Percentiles rank a stretch among this genome's conserved stretches.
Evolutionary conservation across 768 basidiomycete genomes (phyloP).

Genomic region (Panaeolus papilionaceus): DNA sequence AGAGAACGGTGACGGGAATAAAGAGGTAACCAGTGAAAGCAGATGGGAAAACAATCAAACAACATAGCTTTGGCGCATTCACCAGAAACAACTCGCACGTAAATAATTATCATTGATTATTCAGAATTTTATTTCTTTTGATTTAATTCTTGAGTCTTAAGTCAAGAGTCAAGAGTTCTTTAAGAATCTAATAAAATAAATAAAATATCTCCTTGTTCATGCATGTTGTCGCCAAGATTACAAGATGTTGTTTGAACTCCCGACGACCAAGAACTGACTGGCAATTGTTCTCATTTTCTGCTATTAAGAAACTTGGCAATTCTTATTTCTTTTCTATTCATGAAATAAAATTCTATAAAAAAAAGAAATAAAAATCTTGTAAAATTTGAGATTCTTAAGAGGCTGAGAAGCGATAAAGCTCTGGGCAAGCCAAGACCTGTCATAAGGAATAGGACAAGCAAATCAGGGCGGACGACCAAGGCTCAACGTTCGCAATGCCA

Average conservation of each 20-base stretch:
- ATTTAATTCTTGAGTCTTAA: no score
- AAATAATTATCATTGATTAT: background rate
- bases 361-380: no score
- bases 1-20: conserved; percentile 23
- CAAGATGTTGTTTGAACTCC: background rate
- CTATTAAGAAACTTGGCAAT: background rate
- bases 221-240: background rate
- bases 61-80: background rate
- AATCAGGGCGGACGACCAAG: conserved; percentile 17
- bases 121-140: background rate
- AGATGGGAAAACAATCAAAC: conserved; percentile 4
- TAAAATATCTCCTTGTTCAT: no score
- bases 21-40: background rate
- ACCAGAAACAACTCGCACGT: background rate
- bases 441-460: conserved; percentile 23
- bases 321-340: background rate
- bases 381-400: background rate
- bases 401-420: conserved; percentile 3
- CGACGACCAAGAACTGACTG: background rate
- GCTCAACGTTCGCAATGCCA: conserved; percentile 16
- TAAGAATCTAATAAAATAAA: no score
- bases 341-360: no score
- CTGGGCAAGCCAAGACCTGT: conserved; percentile 26
- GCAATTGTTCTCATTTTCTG: background rate
- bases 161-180: no score